Evolutionary conservation across 192 early-diverging fungal genomes (phyloP), one percentile per base, ranked within the genome.

Genomic region (Paraglomus occultum): DNA sequence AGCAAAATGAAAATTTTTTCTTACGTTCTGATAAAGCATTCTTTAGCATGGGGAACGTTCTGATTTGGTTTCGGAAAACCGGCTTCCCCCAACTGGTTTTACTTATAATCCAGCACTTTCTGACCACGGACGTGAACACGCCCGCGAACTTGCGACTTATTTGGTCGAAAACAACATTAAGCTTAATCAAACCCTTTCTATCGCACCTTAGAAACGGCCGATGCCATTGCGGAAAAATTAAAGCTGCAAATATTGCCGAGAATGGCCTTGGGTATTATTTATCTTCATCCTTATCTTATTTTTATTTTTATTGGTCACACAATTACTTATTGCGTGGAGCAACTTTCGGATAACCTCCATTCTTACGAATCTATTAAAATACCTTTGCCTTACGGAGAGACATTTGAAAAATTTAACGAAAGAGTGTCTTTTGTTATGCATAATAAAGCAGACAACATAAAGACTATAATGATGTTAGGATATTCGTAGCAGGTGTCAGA

Each of bases 401-500:
- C 57, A 10, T 10, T 59, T 8, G 20, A 60, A 60, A 6, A 60
- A 8, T 8, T 60, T 38, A 20, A 60, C 6, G 39, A 39, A 2
- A 22, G 57, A 38, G 10, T 60, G 4, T 9, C n/a, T 10, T 39
- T 8, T n/a, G 40, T 39, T n/a, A 60, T 60, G 57, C 17, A 39
- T n/a, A 14, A 60, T 4, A 23, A 15, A 3, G 57, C 23, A 38
- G 23, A 15, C 11, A n/a, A 60, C 5, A 23, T 60, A 8, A 60
- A 60, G 1, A 22, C 57, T 60, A 39, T 60, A 39, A 39, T 60
- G 38, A 22, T 23, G 9, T 20, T 60, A 2, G 38, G 11, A 10
- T 23, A 60, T 60, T 60, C 7, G 38, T 23, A 22, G 57, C 57
- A n/a, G 57, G 57, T 10, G 57, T 60, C 7, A 60, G 57, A 42